phyloP scores from a whole-genome alignment of 768 basidiomycete genomes.

The Austroboletus festivus region DNA sequence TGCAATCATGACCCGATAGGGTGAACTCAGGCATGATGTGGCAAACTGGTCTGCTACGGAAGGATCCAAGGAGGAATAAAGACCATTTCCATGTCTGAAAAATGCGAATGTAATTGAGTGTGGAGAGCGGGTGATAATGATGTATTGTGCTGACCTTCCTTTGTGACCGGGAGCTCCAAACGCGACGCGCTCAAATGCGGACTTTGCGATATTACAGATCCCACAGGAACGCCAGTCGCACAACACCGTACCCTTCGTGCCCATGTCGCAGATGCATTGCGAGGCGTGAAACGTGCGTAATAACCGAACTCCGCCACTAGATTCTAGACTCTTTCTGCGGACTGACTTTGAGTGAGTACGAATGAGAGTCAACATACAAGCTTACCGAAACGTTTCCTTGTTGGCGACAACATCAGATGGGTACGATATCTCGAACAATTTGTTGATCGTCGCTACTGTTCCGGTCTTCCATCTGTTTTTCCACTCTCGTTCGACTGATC shows the following conservation, averaged over 20 bases:
- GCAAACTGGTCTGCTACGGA: conserved; percentile 54
- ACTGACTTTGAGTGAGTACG: conserved; percentile 4
- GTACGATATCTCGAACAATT: conserved; percentile 50
- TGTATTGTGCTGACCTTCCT: conserved; percentile 45
- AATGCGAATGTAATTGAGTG: conserved; percentile 2
- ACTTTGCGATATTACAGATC: conserved; percentile 57
- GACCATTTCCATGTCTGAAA: conserved; percentile 55
- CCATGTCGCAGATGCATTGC: conserved; percentile 69
- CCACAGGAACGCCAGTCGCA: conserved; percentile 65
- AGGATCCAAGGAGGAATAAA: conserved; percentile 62
- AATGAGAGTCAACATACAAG: neutral
- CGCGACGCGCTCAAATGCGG: conserved; percentile 54
- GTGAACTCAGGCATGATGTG: conserved; percentile 66
- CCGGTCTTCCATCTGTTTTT: conserved; percentile 33
- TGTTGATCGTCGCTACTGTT: conserved; percentile 44
- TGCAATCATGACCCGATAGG: conserved; percentile 63
- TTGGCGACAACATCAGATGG: conserved; percentile 29
- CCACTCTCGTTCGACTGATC: conserved; percentile 57
- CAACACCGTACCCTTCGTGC: conserved; percentile 45
- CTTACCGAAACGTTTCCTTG: conserved; percentile 51
- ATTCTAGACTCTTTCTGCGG: conserved; percentile 31
- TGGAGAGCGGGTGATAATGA: neutral
- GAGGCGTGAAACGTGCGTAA: conserved; percentile 61
- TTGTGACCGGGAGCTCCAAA: conserved; percentile 51
- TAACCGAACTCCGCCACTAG: conserved; percentile 38